Conservation (phyloP, 1,284 basidiomycete species). For the Cutaneotrichosporon dermatis region DNA sequence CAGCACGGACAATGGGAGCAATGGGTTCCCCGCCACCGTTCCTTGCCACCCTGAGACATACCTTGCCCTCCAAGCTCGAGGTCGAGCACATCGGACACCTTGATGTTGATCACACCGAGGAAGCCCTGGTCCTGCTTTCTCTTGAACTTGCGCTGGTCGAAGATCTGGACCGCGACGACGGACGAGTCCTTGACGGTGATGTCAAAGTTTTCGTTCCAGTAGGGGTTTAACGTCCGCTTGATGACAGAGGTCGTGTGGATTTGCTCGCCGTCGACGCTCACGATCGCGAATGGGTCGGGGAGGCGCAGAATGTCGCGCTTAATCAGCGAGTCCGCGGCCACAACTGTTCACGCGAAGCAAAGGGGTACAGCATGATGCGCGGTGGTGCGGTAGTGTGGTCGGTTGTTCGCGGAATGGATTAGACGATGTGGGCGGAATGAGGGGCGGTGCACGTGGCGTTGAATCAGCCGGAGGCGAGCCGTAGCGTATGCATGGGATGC, state of each 20-base stretch:
- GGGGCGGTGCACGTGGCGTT: constrained; percentile 1
- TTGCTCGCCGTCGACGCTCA: constrained; percentile 90
- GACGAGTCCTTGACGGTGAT: constrained; percentile 85
- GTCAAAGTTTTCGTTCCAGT: constrained; percentile 91
- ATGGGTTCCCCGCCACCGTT: too few relatives aligned
- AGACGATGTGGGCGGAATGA: neutral
- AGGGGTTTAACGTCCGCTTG: constrained; percentile 83
- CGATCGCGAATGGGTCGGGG: constrained; percentile 89
- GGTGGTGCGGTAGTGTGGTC: neutral
- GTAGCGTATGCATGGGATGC: neutral
- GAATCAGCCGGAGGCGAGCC: neutral
- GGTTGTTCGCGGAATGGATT: neutral
- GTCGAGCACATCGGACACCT: constrained; percentile 83
- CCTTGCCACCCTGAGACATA: constrained; percentile 48
- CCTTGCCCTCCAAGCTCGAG: constrained; percentile 84
- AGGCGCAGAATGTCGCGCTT: constrained; percentile 88
- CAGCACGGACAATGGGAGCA: too few relatives aligned
- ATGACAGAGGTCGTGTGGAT: constrained; percentile 87
- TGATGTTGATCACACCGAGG: constrained; percentile 87
- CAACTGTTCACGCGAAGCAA: constrained; percentile 55
- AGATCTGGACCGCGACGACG: constrained; percentile 88
- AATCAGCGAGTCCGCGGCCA: constrained; percentile 80
- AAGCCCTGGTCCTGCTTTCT: constrained; percentile 81
- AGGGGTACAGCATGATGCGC: neutral
- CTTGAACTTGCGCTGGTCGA: constrained; percentile 96